phyloP scores from a whole-genome alignment of 202 grass and related monocot genomes.

The Carex sylvatica region DNA sequence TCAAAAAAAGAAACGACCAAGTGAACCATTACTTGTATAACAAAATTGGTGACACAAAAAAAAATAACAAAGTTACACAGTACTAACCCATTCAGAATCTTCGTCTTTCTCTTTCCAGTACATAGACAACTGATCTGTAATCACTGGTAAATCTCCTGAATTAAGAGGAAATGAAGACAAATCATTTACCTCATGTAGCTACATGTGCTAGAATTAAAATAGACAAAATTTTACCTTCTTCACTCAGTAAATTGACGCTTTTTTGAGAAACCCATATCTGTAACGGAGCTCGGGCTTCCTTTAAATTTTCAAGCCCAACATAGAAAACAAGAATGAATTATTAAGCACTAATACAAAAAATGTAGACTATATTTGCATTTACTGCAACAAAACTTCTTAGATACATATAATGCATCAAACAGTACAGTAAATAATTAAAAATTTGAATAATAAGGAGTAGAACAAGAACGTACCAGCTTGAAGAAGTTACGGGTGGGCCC shows the following conservation, averaged over 20 bases:
- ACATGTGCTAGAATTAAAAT: slow-evolving; percentile 3
- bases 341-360: background rate
- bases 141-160: slow-evolving; percentile 42
- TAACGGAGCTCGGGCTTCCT: slow-evolving; percentile 72
- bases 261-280: slow-evolving; percentile 94
- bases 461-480: slow-evolving; percentile 61
- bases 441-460: background rate
- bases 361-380: background rate
- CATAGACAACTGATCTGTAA: slow-evolving; percentile 62
- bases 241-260: slow-evolving; percentile 53
- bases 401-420: background rate
- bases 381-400: background rate
- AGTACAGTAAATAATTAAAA: background rate
- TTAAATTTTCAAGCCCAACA: background rate
- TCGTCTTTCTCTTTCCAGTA: slow-evolving; percentile 94
- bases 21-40: background rate
- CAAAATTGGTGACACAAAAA: background rate
- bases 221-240: slow-evolving; percentile 55
- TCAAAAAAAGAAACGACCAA: background rate
- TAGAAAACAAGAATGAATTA: slow-evolving; percentile 34
- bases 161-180: slow-evolving; percentile 27
- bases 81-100: slow-evolving; percentile 95
- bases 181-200: background rate
- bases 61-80: background rate
- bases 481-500: slow-evolving; percentile 41